Evolutionary conservation across 2,329 filamentous ascomycete genomes (phyloP).

Genomic region (Blumeriella jaapii): DNA sequence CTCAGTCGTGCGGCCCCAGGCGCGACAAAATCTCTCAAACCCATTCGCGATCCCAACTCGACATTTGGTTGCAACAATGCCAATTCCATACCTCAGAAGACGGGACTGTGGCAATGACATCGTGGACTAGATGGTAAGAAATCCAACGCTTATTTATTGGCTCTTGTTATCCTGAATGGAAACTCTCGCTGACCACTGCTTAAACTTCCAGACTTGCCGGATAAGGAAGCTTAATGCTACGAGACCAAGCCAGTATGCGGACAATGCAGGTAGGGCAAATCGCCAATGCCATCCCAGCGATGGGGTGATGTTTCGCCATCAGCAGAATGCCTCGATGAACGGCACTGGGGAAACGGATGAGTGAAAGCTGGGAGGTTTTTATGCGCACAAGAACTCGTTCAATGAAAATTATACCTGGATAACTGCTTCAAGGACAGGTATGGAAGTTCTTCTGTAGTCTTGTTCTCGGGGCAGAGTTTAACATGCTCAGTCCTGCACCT

Average conservation of each 20-base stretch:
- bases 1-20: too few species aligned
- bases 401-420: slow-evolving; percentile 49
- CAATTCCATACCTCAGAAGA: too few species aligned
- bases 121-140: too few species aligned
- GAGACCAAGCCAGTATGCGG: slow-evolving; percentile 49
- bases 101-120: too few species aligned
- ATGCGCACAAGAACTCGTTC: slow-evolving; percentile 56
- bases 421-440: slow-evolving; percentile 47
- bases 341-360: slow-evolving; percentile 32
- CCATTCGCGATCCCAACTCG: too few species aligned
- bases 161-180: too few species aligned
- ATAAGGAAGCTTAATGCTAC: slow-evolving; percentile 54
- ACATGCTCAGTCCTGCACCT: slow-evolving; percentile 9
- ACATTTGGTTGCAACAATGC: too few species aligned
- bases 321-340: slow-evolving; percentile 60
- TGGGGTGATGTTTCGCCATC: slow-evolving; percentile 54
- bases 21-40: too few species aligned
- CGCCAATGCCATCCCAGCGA: slow-evolving; percentile 49
- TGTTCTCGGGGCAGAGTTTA: too few species aligned
- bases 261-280: slow-evolving; percentile 45
- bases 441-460: background rate
- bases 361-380: slow-evolving; percentile 43
- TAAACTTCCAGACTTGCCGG: slow-evolving; percentile 37
- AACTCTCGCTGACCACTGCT: slow-evolving; percentile 8
- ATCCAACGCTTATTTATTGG: too few species aligned